phyloP scores from a whole-genome alignment of 345 rosid genomes.

The Citrus sp. region DNA sequence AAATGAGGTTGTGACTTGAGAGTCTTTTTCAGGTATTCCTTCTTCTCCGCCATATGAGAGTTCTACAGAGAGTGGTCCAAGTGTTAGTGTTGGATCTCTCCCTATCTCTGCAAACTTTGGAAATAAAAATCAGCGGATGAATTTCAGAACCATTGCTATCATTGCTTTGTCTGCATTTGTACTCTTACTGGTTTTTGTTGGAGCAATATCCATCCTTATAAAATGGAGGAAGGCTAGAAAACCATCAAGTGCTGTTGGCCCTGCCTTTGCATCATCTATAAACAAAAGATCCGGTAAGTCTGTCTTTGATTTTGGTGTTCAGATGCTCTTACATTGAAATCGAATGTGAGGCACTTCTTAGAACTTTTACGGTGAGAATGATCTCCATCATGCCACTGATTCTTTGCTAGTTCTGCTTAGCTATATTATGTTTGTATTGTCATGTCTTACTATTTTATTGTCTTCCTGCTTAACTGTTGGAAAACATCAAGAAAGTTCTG shows the following conservation, averaged over 20 bases:
- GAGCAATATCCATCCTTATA: slow-evolving; percentile 55
- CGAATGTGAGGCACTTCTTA: neutral
- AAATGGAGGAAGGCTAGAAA: slow-evolving; percentile 80
- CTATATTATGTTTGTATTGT: neutral
- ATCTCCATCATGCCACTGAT: neutral
- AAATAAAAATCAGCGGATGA: slow-evolving; percentile 68
- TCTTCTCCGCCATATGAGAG: slow-evolving; percentile 69
- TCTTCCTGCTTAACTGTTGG: neutral
- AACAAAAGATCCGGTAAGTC: slow-evolving; percentile 84
- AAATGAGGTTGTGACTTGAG: slow-evolving; percentile 18
- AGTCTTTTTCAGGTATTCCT: slow-evolving; percentile 61
- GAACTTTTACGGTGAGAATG: neutral
- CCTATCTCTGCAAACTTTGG: slow-evolving; percentile 65
- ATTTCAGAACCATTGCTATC: slow-evolving; percentile 60
- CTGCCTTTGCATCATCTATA: slow-evolving; percentile 56
- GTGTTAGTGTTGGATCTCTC: slow-evolving; percentile 62
- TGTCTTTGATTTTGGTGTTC: slow-evolving; percentile 5
- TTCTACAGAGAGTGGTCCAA: slow-evolving; percentile 59
- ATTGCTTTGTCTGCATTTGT: slow-evolving; percentile 82
- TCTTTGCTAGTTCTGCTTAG: neutral
- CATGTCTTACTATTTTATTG: neutral
- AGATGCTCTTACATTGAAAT: slow-evolving; percentile 8
- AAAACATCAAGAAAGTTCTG: neutral
- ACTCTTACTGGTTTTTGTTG: slow-evolving; percentile 65
- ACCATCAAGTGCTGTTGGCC: slow-evolving; percentile 89